Evolutionary conservation across 257 asterid genomes (phyloP).

Genomic region (Penstemon newberryi): DNA sequence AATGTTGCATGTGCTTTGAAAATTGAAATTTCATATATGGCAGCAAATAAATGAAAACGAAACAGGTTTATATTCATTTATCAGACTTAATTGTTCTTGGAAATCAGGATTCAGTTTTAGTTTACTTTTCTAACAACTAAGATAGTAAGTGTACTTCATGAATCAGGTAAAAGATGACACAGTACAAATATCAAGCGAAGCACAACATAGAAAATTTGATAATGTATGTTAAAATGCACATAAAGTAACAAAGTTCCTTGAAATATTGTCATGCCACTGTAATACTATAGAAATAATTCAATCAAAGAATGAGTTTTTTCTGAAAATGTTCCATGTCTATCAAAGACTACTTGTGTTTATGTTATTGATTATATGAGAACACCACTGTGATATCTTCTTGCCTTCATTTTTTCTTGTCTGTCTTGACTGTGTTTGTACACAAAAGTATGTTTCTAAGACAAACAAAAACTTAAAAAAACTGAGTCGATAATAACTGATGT

Average conservation of each 20-base stretch:
- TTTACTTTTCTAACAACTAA: constrained; percentile 8
- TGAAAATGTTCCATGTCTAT: not conserved
- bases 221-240: not conserved
- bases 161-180: not conserved
- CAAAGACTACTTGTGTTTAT: not conserved
- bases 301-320: not conserved
- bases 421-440: not conserved
- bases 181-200: not conserved
- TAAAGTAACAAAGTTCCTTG: constrained; percentile 3
- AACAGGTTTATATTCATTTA: not conserved
- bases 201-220: not conserved
- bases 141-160: not conserved
- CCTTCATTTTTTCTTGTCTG: not conserved
- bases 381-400: not conserved
- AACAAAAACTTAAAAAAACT: not conserved
- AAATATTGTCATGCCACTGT: constrained; percentile 1
- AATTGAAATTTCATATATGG: not conserved
- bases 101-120: not conserved
- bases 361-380: not conserved
- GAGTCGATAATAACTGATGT: not conserved
- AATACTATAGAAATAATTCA: not conserved
- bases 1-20: constrained; percentile 20
- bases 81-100: constrained; percentile 3
- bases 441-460: not conserved
- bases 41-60: not conserved